phyloP scores from a whole-genome alignment of 257 asterid species.

The Penstemon barbatus region DNA sequence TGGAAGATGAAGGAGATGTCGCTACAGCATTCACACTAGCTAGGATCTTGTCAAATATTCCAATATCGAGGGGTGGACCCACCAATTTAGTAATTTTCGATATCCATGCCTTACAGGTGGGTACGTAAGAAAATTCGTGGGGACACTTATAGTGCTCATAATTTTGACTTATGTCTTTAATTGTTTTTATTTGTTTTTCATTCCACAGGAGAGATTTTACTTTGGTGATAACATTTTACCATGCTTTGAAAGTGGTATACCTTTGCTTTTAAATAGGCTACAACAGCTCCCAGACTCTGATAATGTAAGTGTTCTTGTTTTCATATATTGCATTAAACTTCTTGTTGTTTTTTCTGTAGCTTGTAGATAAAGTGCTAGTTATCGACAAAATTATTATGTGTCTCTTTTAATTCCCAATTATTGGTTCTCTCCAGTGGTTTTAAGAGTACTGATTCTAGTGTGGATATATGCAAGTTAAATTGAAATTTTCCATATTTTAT shows the following conservation, averaged over 20 bases:
- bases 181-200: slow-evolving; percentile 2
- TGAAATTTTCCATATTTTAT: too few relatives aligned
- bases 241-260: slow-evolving; percentile 97
- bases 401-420: background rate
- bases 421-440: background rate
- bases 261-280: slow-evolving; percentile 80
- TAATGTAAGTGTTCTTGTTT: slow-evolving; percentile 55
- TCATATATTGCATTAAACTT: slow-evolving; percentile 16
- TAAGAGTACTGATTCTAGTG: background rate
- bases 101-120: slow-evolving; percentile 98
- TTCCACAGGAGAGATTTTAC: slow-evolving; percentile 89
- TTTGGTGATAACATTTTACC: slow-evolving; percentile 92
- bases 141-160: slow-evolving; percentile 17
- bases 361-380: slow-evolving; percentile 4
- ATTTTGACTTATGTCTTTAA: slow-evolving; percentile 10
- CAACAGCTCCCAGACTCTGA: slow-evolving; percentile 96
- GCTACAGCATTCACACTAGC: slow-evolving; percentile 98
- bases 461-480: background rate
- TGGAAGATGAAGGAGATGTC: slow-evolving; percentile 99
- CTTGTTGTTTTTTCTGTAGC: background rate
- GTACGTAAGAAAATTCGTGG: slow-evolving; percentile 20
- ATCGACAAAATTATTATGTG: background rate
- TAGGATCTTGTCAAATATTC: slow-evolving; percentile 88
- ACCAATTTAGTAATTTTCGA: slow-evolving; percentile 89
- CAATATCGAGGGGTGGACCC: slow-evolving; percentile 93